Evolutionary conservation across 2,329 filamentous ascomycete species (phyloP), one percentile per base, ranked within the genome.

Genomic region (Neocucurbitaria cava): DNA sequence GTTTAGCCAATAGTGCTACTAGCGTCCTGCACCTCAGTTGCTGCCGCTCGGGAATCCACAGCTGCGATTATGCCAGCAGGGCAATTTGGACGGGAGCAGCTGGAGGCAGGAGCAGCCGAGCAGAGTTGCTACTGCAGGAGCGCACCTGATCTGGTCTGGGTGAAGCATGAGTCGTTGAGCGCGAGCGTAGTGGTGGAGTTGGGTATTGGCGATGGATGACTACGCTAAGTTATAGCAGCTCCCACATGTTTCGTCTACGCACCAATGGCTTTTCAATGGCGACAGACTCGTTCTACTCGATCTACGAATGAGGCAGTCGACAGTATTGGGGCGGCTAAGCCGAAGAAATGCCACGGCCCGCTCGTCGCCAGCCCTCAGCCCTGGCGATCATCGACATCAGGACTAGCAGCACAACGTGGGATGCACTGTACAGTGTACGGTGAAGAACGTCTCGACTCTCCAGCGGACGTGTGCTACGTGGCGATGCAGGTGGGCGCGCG

Each of bases 401-500:
- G 36, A 20, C 36, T 11, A 40, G 18, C 41, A 44, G 31, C 31
- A 35, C 31, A 35, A 53, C 46, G 45, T 44, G 49, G 52, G 36
- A 56, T 53, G 36, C 36, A 20, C 41, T 17, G 38, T 30, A 30
- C 46, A 26, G 44, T 54, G 51, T 40, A 51, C 46, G 43, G 5
- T 46, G 45, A 23, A n/a, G n/a, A n/a, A n/a, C n/a, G n/a, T n/a
- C n/a, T n/a, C n/a, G n/a, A n/a, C n/a, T n/a, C n/a, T 38, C 46
- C 46, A 46, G 47, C 40, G 18, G 41, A 41, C 18, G 48, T 42
- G 44, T 56, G 58, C 50, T 52, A 58, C 58, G 58, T 59, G 56
- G 55, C 56, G 35, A 57, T 56, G 61, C 61, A 59, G 46, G 42
- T n/a, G 43, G 24, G 49, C 28, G n/a, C n/a, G 50, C 28, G 39